Percentiles rank a stretch among this genome's conserved stretches.
Evolutionary conservation across 352 stramenopile species (phyloP).

Genomic region (Pythium grandisporangium): DNA sequence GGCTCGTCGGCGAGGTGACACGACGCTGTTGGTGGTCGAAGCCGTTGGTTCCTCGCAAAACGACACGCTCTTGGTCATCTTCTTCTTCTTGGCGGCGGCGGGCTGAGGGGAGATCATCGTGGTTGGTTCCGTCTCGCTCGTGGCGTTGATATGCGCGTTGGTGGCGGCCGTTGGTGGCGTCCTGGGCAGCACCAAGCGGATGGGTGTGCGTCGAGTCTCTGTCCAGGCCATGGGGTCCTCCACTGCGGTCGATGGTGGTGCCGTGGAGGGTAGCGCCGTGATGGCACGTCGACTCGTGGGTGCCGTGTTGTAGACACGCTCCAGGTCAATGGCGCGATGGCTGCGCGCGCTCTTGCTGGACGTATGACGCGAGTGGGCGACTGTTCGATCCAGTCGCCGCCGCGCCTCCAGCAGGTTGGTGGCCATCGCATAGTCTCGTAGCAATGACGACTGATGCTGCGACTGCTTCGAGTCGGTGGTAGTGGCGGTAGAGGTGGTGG

Average conservation of each 20-base stretch:
- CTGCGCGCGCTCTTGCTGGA: not conserved
- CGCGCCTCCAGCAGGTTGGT: slow-evolving; percentile 27
- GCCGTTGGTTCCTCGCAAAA: slow-evolving; percentile 22
- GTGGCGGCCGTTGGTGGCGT: not conserved
- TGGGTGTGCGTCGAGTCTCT: no score
- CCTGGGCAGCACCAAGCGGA: not conserved
- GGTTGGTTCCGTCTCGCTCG: not conserved
- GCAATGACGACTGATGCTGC: slow-evolving; percentile 1
- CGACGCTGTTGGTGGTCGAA: not conserved
- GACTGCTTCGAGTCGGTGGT: no score
- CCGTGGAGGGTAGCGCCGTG: no score
- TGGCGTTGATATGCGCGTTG: not conserved
- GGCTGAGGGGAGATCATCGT: no score
- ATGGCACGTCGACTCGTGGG: not conserved
- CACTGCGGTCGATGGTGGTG: no score
- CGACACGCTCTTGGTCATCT: slow-evolving; percentile 50
- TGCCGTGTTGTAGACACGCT: not conserved
- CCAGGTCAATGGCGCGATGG: not conserved
- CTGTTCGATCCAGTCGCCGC: no score
- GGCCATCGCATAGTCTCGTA: slow-evolving; percentile 36
- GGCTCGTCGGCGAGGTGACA: not conserved
- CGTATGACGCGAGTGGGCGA: slow-evolving; percentile 6
- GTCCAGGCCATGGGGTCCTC: no score
- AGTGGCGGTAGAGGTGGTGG: no score
- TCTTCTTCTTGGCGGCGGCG: slow-evolving; percentile 10